Base-by-base conservation (phyloP, 768 basidiomycete genomes). In the Agaricus subrufescens region DNA sequence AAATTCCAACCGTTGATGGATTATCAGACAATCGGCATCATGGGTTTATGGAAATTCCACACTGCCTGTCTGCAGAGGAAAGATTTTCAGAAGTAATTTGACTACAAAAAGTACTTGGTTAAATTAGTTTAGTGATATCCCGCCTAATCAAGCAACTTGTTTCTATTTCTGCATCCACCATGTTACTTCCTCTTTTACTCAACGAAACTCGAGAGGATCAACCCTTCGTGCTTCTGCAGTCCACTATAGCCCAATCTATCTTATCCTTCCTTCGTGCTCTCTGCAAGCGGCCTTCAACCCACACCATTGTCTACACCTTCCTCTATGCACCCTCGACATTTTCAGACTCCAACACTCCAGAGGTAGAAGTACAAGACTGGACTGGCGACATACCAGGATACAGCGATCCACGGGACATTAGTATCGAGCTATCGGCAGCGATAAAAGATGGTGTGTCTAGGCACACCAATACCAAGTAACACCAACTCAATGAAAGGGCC, bases 211-310 rank as follows among this genome's bases (percentile, higher is more conserved):
- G 40, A 1, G 56, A 58, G 26, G 59, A 56, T 48, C 69, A 81
- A 37, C 74, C 82, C 27, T 64, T 86, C 25, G 62, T 87, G 23
- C 56, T 87, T 27, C 64, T 86, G 12, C 82, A 87, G 59, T 86
- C 86, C 5, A 84, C 85, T 47, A 54, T 71, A 48, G 75, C 81
- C 2, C 85, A 86, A 63, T 82, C 81, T 10, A 70, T 75, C 58
- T 59, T 87, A 43, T 81, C 85, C 9, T 63, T 88, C 31, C 71
- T 88, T 11, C 76, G 78, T 84, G 60, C 57, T 54, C 61, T 63
- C 57, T 60, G 52, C 68, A 56, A 58, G 49, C 63, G 57, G 58
- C 14, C 40, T 44, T 27, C 44, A 30, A 29, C 40, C 34, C 37
- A 60, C 62, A 55, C 46, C 43, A 43, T 43, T 46, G 57, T 51